Conservation (phyloP, 345 rosid genomes). For the Schrenkiella parvula region DNA sequence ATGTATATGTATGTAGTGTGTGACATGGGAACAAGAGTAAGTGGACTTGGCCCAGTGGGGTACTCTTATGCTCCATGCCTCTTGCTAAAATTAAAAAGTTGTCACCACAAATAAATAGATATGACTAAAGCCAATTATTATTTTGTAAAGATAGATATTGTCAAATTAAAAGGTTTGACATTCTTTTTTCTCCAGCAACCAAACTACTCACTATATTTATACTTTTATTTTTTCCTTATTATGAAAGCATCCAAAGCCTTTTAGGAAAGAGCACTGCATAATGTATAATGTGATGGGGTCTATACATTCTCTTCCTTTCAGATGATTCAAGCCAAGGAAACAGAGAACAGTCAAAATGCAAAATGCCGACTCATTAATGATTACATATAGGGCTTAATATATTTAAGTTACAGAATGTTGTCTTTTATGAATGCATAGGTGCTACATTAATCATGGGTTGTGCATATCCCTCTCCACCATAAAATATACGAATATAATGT, state of each 20-base stretch:
- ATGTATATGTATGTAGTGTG: slow-evolving; percentile 24
- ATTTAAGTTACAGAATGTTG: background rate
- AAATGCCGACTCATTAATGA: background rate
- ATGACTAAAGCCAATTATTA: slow-evolving; percentile 27
- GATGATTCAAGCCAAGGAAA: slow-evolving; percentile 1
- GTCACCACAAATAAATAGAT: slow-evolving; percentile 3
- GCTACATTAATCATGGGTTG: background rate
- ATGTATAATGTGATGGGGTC: slow-evolving; percentile 4
- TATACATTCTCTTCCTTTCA: background rate
- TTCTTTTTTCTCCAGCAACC: slow-evolving; percentile 28
- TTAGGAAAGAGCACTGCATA: slow-evolving; percentile 6
- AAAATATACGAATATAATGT: background rate
- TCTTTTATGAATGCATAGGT: background rate
- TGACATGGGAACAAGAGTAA: slow-evolving; percentile 35
- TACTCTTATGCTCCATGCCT: slow-evolving; percentile 34
- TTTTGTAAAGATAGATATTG: slow-evolving; percentile 29
- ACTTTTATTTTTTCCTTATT: slow-evolving; percentile 3
- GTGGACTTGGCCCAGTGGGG: slow-evolving; percentile 39
- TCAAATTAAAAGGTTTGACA: slow-evolving; percentile 38
- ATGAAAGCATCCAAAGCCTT: slow-evolving; percentile 34
- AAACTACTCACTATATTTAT: slow-evolving; percentile 5
- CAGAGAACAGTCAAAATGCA: background rate
- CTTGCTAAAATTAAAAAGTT: slow-evolving; percentile 18
- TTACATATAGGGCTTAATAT: background rate
- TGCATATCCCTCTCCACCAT: background rate